These are phyloP conservation scores for Pichia nakasei DNA, from an alignment of 805 yeast genomes.

Conservation along the genomic window DNA sequence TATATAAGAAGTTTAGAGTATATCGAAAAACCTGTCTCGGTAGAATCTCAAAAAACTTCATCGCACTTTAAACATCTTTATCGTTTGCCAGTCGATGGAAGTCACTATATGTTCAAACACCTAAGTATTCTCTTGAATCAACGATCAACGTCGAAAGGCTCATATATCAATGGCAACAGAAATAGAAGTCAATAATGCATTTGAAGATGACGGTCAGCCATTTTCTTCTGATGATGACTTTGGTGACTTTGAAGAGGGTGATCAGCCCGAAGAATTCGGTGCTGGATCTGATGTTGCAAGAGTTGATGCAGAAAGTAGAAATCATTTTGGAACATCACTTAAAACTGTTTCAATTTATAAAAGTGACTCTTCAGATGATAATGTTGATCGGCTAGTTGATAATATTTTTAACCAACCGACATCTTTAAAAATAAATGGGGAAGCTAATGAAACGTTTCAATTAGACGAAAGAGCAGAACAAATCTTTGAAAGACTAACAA, in stretches of 20 bases:
- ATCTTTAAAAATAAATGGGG: not conserved
- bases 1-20: no score
- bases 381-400: slow-evolving; percentile 9
- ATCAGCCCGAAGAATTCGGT: not conserved
- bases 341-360: not conserved
- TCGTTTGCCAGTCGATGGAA: no score
- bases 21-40: no score
- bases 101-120: no score
- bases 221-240: slow-evolving; percentile 14
- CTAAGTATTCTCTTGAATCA: no score
- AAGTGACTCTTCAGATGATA: slow-evolving; percentile 4
- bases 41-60: no score
- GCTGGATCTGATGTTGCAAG: not conserved
- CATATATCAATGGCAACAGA: not conserved
- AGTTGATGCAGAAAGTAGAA: not conserved
- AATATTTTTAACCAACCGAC: slow-evolving; percentile 5
- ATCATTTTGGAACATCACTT: not conserved
- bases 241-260: slow-evolving; percentile 20
- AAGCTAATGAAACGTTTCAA: not conserved
- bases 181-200: not conserved
- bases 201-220: not conserved
- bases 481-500: slow-evolving; percentile 16
- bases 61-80: no score
- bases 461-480: slow-evolving; percentile 19
- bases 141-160: no score